A percentile compares a stretch with the other conserved stretches of the same genome.
phyloP scores from a whole-genome alignment of 805 yeast genomes.

The Wickerhamiella kurtzmanii region DNA sequence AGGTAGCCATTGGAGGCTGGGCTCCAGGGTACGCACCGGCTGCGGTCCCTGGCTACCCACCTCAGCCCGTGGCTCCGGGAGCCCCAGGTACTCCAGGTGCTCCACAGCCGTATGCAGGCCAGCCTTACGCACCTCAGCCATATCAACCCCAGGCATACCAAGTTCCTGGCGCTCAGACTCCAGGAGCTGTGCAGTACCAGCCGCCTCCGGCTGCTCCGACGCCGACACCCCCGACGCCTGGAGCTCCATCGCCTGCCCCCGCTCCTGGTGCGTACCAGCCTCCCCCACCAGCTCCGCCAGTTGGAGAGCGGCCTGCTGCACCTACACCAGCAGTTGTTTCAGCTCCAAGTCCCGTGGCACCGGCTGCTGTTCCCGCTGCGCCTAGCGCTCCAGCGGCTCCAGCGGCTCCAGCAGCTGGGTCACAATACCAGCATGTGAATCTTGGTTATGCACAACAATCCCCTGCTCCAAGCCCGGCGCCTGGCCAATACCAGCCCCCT shows the following conservation, averaged over 20 bases:
- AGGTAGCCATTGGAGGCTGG: background rate
- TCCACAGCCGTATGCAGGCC: constrained; percentile 2
- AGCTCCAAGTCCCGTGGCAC: too few relatives aligned
- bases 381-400: too few relatives aligned
- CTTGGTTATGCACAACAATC: too few relatives aligned
- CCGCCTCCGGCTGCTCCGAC: constrained; percentile 10
- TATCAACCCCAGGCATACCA: constrained; percentile 6
- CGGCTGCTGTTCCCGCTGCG: too few relatives aligned
- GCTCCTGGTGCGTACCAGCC: background rate
- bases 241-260: constrained; percentile 7
- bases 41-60: constrained; percentile 5
- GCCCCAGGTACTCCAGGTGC: too few relatives aligned
- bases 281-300: background rate
- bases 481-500: too few relatives aligned
- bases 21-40: constrained; percentile 5
- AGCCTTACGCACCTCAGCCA: constrained; percentile 6
- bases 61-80: constrained; percentile 3
- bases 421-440: too few relatives aligned
- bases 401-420: too few relatives aligned
- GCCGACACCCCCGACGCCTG: constrained; percentile 4
- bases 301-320: too few relatives aligned
- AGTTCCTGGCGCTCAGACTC: background rate
- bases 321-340: too few relatives aligned
- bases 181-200: constrained; percentile 10
- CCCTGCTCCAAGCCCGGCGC: too few relatives aligned